phyloP scores from a whole-genome alignment of 1,284 basidiomycete species.

The Moesziomyces antarcticus region DNA sequence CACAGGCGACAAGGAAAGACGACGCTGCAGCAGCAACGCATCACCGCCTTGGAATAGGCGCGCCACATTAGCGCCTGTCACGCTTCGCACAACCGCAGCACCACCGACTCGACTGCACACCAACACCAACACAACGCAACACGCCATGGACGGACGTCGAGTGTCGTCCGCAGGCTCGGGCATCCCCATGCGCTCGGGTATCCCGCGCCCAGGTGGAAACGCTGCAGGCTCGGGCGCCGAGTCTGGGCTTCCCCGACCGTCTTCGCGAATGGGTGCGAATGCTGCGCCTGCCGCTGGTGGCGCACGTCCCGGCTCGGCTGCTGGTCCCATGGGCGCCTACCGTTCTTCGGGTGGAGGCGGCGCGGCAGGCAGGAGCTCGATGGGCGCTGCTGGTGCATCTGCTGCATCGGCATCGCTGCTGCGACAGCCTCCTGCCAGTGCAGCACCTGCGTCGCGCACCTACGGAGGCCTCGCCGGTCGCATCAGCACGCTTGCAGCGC shows the following conservation, averaged over 20 bases:
- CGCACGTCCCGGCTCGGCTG: constrained; percentile 3
- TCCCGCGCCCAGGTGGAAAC: constrained; percentile 31
- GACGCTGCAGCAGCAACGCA: too few species aligned
- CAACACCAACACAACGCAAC: not conserved
- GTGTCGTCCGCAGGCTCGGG: constrained; percentile 26
- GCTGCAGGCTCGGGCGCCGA: constrained; percentile 6
- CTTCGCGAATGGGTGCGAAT: constrained; percentile 20
- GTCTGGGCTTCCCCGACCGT: constrained; percentile 31
- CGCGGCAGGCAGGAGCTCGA: constrained; percentile 9
- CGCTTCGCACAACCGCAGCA: too few species aligned
- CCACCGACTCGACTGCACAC: not conserved
- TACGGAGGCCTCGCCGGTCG: constrained; percentile 29
- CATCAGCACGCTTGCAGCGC: constrained; percentile 34
- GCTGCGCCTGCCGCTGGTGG: not conserved
- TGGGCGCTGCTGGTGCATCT: not conserved
- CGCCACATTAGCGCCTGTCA: too few species aligned
- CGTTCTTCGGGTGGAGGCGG: constrained; percentile 18
- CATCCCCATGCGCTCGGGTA: constrained; percentile 44
- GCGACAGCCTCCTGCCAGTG: constrained; percentile 23
- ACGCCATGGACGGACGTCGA: constrained; percentile 31
- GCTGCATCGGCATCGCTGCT: constrained; percentile 11
- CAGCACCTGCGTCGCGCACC: constrained; percentile 32
- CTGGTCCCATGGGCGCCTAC: constrained; percentile 41
- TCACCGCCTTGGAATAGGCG: too few species aligned
- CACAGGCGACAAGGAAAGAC: too few species aligned